A percentile compares a stretch with the other conserved stretches of the same genome.
Evolutionary conservation across 2,329 filamentous ascomycete species (phyloP).

Genomic region (Penicillium sp.): DNA sequence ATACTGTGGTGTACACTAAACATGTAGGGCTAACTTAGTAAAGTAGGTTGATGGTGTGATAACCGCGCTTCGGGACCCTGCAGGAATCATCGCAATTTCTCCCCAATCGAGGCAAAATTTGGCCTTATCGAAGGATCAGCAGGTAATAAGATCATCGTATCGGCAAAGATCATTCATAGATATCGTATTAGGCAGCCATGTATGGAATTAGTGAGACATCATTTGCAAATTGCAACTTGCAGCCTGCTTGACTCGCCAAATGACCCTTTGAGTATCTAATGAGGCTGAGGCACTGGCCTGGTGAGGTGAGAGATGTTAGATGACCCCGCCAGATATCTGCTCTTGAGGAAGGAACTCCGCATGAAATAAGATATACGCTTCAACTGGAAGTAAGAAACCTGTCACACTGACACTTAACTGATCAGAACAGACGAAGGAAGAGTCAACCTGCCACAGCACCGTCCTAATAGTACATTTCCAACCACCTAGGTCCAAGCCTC

Average conservation of each 20-base stretch:
- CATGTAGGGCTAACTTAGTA: conserved; percentile 8
- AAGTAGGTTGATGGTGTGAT: background rate
- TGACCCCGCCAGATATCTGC: background rate
- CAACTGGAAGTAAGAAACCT: background rate
- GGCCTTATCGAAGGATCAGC: background rate
- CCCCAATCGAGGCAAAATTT: background rate
- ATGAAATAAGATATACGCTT: background rate
- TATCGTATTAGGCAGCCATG: background rate
- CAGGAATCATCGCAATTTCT: conserved; percentile 7
- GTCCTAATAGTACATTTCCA: background rate
- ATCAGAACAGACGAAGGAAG: background rate
- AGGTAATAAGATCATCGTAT: no score
- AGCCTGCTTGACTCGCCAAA: background rate
- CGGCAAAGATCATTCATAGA: background rate
- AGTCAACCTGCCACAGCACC: conserved; percentile 5
- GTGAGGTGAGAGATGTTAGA: background rate
- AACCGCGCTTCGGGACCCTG: conserved; percentile 4
- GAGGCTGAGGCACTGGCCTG: background rate
- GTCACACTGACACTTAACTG: background rate
- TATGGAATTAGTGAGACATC: background rate
- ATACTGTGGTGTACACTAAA: conserved; percentile 4
- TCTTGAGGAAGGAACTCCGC: background rate
- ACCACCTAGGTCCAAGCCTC: background rate
- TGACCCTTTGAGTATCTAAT: background rate
- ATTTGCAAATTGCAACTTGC: background rate